Conservation (phyloP, 495 filamentous ascomycete genomes). For the Ascobolus immersus region DNA sequence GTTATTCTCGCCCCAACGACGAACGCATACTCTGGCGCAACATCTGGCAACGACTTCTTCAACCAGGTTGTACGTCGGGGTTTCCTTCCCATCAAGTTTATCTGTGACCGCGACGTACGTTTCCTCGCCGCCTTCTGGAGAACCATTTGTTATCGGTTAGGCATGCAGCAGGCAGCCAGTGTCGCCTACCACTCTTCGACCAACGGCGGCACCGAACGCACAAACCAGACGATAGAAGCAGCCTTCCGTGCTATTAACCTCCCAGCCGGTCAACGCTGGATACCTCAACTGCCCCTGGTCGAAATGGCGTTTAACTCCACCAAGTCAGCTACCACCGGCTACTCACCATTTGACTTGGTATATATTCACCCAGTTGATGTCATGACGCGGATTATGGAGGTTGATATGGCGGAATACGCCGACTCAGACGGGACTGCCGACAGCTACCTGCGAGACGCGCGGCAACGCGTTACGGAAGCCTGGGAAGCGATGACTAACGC, state of each 20-base stretch:
- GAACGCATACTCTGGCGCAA: background rate
- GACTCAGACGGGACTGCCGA: too few species aligned
- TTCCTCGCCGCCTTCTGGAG: constrained; percentile 2
- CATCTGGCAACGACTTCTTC: background rate
- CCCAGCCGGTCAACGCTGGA: background rate
- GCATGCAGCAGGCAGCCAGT: background rate
- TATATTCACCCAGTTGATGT: background rate
- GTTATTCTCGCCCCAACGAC: background rate
- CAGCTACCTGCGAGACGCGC: too few species aligned
- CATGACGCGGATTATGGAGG: background rate
- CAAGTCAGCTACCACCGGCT: background rate
- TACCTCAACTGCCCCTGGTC: background rate
- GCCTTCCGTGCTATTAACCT: background rate
- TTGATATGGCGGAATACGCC: too few species aligned
- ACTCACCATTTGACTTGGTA: background rate
- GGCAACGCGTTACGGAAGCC: too few species aligned
- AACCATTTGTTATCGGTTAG: too few species aligned
- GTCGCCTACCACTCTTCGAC: background rate
- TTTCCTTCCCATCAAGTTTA: constrained; percentile 1
- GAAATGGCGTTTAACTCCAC: background rate
- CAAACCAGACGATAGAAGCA: constrained; percentile 1
- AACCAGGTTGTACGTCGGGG: constrained; percentile 1
- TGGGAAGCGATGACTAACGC: too few species aligned
- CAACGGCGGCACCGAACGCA: background rate
- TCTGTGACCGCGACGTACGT: background rate